Conservation (phyloP, 176 grass and related monocot species). For the Triticum timopheevii region DNA sequence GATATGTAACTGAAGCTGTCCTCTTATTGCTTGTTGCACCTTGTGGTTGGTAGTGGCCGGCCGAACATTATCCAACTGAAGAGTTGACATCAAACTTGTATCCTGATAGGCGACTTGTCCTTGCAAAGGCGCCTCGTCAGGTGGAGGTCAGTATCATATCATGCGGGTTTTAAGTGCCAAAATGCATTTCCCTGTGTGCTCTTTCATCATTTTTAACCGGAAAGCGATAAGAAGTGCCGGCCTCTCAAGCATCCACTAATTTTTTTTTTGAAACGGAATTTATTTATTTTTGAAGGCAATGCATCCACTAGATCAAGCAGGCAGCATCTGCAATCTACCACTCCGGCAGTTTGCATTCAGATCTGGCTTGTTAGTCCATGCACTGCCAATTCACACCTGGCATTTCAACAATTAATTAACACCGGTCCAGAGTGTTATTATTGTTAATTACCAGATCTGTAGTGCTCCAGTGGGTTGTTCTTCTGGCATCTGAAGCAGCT, state of each 20-base stretch:
- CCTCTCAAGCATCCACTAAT: constrained; percentile 7
- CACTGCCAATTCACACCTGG: constrained; percentile 8
- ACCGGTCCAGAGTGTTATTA: neutral
- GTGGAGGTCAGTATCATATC: constrained; percentile 33
- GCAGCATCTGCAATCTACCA: neutral
- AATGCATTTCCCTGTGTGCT: neutral
- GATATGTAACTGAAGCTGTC: neutral
- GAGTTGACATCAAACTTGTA: constrained; percentile 14
- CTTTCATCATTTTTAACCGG: neutral
- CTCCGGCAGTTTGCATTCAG: constrained; percentile 9
- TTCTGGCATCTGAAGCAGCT: constrained; percentile 21
- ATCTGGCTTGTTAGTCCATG: constrained; percentile 18
- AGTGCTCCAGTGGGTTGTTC: constrained; percentile 5
- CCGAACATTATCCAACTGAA: neutral
- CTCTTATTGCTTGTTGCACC: neutral
- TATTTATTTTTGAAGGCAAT: no score
- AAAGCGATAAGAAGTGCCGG: constrained; percentile 7
- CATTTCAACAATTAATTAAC: constrained; percentile 11
- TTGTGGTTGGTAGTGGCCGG: constrained; percentile 7
- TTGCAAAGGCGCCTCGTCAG: neutral
- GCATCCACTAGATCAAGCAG: constrained; percentile 7
- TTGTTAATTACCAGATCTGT: constrained; percentile 14
- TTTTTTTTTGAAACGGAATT: no score
- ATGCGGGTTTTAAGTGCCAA: neutral
- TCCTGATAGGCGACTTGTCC: neutral